Evolutionary conservation across 768 basidiomycete genomes (phyloP), one percentile per base, ranked within the genome.

Genomic region (Leucosporidium yakuticum): DNA sequence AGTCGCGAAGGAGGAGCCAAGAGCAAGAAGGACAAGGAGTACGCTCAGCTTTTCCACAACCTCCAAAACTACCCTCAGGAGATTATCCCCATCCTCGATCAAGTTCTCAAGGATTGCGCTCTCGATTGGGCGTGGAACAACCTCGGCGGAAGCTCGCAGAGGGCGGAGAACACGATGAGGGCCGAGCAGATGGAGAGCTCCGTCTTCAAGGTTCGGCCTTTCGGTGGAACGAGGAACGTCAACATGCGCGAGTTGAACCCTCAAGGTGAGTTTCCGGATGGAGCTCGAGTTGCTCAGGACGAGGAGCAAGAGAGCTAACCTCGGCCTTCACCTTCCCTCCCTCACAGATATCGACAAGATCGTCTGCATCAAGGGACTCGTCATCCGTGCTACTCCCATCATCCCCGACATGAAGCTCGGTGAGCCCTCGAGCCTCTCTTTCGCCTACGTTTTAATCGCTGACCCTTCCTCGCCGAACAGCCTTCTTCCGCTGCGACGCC

Each of bases 181-280:
- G 90, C 87, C 1, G 83, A 81, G 39, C 91, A 93, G 49, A 91
- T 97, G 73, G 88, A 91, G 81, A 84, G 83, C 23, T 86, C 84
- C 66, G 86, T 95, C 19, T 99, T 91, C 81, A 97, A 94, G 82
- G 88, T 96, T 60, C 82, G 96, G 64, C 96, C 96, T 0, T 94
- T 90, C 74, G 93, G 91, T 3, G 82, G 91, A 59, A 82, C 84
- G 58, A 76, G 73, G 60, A 75, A 73, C 39, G 79, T 90, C 74
- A 97, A 97, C 77, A 98, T 99, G 94, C 84, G 96, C 64, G 89
- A 89, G 58, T 82, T 99, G 63, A 97, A 98, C 77, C 96, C 96
- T 7, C 87, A 84, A 66, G 95, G 95, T 91, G 61, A 53, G 74
- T 69, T 27, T 29, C 14, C 73, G 68, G 17, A 34, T 63, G n/a